Evolutionary conservation across 2,329 filamentous ascomycete species (phyloP).

Genomic region (Verticillium klebahnii): DNA sequence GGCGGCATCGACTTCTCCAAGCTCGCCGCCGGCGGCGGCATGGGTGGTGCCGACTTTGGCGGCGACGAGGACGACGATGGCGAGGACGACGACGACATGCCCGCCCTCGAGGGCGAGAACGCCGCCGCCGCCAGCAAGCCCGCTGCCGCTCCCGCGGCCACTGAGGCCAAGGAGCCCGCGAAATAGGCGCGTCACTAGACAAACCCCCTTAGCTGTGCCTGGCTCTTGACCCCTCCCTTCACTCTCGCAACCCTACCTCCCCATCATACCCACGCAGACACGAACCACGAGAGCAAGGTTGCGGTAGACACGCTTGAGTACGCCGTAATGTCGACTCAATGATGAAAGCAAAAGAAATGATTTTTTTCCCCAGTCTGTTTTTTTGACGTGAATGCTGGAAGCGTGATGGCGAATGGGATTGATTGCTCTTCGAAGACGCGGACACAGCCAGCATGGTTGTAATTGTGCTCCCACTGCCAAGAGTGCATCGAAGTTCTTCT

Average conservation of each 20-base stretch:
- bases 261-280: not conserved
- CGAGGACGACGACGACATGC: slow-evolving; percentile 79
- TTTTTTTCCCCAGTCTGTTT: not conserved
- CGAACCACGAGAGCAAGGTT: not conserved
- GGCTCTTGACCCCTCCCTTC: not conserved
- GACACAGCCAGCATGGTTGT: too few species aligned
- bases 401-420: not conserved
- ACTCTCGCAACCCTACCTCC: not conserved
- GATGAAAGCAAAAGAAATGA: not conserved
- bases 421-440: too few species aligned
- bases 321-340: not conserved
- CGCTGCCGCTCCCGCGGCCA: slow-evolving; percentile 16
- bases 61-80: slow-evolving; percentile 46
- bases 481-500: too few species aligned
- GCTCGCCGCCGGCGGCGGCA: slow-evolving; percentile 62
- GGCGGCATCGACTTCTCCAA: slow-evolving; percentile 93
- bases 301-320: not conserved
- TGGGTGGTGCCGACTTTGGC: slow-evolving; percentile 33
- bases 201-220: not conserved
- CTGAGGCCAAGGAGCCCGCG: slow-evolving; percentile 8
- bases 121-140: slow-evolving; percentile 33
- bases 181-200: slow-evolving; percentile 6
- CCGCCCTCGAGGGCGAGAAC: slow-evolving; percentile 66
- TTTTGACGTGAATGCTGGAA: not conserved
- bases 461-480: too few species aligned